Evolutionary conservation across 108 stramenopile genomes (phyloP), one percentile per base, ranked within the genome.

Genomic region (Skeletonema grethae): DNA sequence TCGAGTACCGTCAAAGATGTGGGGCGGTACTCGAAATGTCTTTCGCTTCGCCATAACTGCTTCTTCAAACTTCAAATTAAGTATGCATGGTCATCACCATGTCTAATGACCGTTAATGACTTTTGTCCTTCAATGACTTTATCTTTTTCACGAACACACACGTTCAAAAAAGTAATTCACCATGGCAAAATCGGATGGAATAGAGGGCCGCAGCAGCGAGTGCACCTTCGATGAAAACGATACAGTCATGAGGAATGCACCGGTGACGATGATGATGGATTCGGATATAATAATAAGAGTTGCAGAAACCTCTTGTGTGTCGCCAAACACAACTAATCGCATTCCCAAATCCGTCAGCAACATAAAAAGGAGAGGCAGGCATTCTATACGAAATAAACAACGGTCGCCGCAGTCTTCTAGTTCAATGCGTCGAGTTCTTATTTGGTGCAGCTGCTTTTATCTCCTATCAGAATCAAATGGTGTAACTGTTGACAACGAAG

Each of bases 391-490:
- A 22, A 7, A 24, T 4, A 15, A 22, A 22, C 24, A 53, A 8
- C 50, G 50, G 9, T 53, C 2, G 8, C 18, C n/a, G 4, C 18
- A 53, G n/a, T 53, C 50, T 1, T n/a, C 8, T 5, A 53, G n/a
- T 22, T 3, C 50, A 53, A 53, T 53, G 50, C 18, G 50, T 2
- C 22, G 22, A 22, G 15, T 69, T 35, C 57, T 69, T 1, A 28
- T 50, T 38, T 25, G 5, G 7, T 69, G 38, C 7, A 69, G 68
- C 57, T 69, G 38, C 29, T 34, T 69, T 20, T 35, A 58, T 13
- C 48, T 57, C 7, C 34, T 69, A 57, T 69, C 57, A 10, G 35
- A 56, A 25, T 55, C 50, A 15, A 58, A 22, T 13, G 57, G 36
- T 57, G 68, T 39, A 0, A 53, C 50, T 24, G 50, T 53, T 22